Evolutionary conservation across 2,329 filamentous ascomycete genomes (phyloP), one percentile per base, ranked within the genome.

Genomic region (Epicoccum nigrum): DNA sequence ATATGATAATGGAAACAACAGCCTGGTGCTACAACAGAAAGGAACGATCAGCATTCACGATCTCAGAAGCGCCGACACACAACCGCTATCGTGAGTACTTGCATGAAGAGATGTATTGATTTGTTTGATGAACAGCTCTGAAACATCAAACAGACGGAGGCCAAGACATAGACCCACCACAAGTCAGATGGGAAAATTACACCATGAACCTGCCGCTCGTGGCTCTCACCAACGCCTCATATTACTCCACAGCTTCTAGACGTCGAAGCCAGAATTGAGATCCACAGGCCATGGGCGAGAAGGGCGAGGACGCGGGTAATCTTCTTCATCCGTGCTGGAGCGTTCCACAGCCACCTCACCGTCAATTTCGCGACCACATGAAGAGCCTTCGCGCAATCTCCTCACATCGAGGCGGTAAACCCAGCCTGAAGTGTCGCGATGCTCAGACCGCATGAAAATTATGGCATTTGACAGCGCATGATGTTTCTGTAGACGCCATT

Each of bases 401-500:
- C 49, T 38, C 28, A n/a, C 28, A 16, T 20, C 38, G 19, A 42
- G 25, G 27, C 43, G 19, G 43, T 37, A 38, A 27, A 17, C n/a
- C 16, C 17, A 35, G 19, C 9, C 31, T 38, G 7, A n/a, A 21
- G 4, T 13, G 21, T 21, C 15, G 35, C 45, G 38, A 40, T 27
- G 39, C 20, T 4, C 23, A 7, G 19, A 25, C 27, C 4, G 16
- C 33, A 44, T 52, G 38, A 47, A 21, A 25, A 42, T 17, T 11
- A 47, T 40, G 49, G 19, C 39, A 47, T 27, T 27, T 28, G 38
- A 46, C 56, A 46, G 40, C 42, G 60, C 63, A 64, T 67, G 52
- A 60, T 51, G 65, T 69, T 65, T 65, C 49, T 51, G 46, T 53
- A 59, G 52, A 59, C 66, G 65, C 67, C 49, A 12, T 30, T 30